Conservation (phyloP, 768 basidiomycete genomes). For the Pholiota conissans region DNA sequence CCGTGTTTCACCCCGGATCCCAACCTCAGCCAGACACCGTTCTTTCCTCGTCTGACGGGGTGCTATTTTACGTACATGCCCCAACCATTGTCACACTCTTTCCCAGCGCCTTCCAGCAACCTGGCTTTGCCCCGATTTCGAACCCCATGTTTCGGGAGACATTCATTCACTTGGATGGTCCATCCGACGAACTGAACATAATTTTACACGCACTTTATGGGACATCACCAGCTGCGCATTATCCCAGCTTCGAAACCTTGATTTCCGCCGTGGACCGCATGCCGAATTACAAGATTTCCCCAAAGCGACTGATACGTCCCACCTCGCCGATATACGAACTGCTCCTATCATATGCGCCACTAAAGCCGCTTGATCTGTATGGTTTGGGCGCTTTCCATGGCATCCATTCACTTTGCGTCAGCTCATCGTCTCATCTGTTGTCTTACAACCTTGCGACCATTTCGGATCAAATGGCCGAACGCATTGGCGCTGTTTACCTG, state of each 20-base stretch:
- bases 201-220: constrained; percentile 56
- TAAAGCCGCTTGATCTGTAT: constrained; percentile 39
- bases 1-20: constrained; percentile 25
- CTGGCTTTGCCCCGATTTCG: constrained; percentile 26
- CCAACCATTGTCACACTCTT: constrained; percentile 43
- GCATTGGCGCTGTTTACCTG: constrained; percentile 42
- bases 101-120: constrained; percentile 32
- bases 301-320: constrained; percentile 24
- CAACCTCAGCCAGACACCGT: constrained; percentile 28
- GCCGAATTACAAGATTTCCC: constrained; percentile 23
- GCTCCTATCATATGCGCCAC: constrained; percentile 33
- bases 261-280: constrained; percentile 41
- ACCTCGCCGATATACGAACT: constrained; percentile 29
- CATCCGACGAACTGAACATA: constrained; percentile 50
- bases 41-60: constrained; percentile 55
- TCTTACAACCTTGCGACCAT: constrained; percentile 31
- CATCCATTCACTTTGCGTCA: constrained; percentile 38
- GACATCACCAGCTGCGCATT: constrained; percentile 49
- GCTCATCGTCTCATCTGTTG: constrained; percentile 40
- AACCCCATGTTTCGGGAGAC: constrained; percentile 20
- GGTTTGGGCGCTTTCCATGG: constrained; percentile 34
- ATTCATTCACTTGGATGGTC: constrained; percentile 43
- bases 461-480: constrained; percentile 35
- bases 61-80: constrained; percentile 62
- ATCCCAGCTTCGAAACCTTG: constrained; percentile 49